Evolutionary conservation across 148 eudicot species (phyloP).

Genomic region (Rhododendron griersonianum): DNA sequence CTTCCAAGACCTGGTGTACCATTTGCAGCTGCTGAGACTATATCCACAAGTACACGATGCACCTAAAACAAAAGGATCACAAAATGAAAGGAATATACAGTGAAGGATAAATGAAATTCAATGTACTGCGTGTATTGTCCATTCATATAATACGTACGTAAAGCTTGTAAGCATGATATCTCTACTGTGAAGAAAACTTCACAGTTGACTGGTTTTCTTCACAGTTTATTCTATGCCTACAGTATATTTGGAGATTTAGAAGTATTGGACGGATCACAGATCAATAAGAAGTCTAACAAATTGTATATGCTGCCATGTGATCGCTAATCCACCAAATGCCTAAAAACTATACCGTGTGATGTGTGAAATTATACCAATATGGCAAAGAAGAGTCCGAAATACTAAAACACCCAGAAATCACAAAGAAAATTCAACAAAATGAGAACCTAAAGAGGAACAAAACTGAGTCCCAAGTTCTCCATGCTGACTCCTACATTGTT

Average conservation of each 20-base stretch:
- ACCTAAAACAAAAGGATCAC: constrained; percentile 39
- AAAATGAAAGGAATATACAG: background rate
- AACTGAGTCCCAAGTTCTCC: background rate
- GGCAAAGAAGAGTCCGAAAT: background rate
- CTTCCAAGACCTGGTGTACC: constrained; percentile 97
- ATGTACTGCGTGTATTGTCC: background rate
- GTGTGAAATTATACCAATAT: background rate
- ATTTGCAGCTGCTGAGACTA: constrained; percentile 94
- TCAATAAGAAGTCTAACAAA: background rate
- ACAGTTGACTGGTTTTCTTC: background rate
- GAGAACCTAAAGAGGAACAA: background rate
- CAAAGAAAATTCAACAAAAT: background rate
- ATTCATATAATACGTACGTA: background rate
- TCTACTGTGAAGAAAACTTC: background rate
- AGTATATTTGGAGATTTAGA: background rate
- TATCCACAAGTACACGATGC: constrained; percentile 89
- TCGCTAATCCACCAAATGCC: background rate
- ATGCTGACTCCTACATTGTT: background rate
- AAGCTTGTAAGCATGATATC: background rate
- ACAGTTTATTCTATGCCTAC: background rate
- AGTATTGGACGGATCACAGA: background rate
- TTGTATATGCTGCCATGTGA: too few relatives aligned
- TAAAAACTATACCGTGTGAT: background rate
- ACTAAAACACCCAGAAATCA: background rate
- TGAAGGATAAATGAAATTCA: background rate